A percentile compares a stretch with the other conserved stretches of the same genome.
Conservation (phyloP, 306 rosid species). For the Carpinus fangiana region DNA sequence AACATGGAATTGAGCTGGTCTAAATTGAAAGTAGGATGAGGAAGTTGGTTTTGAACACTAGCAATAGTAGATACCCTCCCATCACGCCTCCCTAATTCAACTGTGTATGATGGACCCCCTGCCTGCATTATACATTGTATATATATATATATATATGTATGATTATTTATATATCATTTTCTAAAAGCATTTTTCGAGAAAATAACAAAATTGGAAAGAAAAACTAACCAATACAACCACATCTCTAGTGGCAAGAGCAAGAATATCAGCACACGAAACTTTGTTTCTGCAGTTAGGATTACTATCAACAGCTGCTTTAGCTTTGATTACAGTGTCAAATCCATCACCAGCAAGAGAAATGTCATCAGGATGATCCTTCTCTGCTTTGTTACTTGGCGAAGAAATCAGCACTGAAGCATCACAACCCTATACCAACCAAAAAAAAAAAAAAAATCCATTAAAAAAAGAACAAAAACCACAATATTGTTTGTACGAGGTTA, state of each 20-base stretch:
- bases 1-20: constrained; percentile 36
- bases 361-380: constrained; percentile 48
- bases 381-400: constrained; percentile 33
- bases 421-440: constrained; percentile 31
- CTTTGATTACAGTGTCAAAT: constrained; percentile 47
- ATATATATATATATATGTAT: too few relatives aligned
- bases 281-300: constrained; percentile 37
- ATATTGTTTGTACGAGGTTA: too few relatives aligned
- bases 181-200: neutral
- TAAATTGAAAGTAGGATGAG: constrained; percentile 31
- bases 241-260: constrained; percentile 48
- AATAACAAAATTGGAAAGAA: neutral
- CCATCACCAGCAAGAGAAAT: constrained; percentile 49
- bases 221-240: constrained; percentile 30
- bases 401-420: constrained; percentile 41
- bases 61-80: constrained; percentile 31
- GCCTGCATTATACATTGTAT: constrained; percentile 6
- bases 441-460: neutral
- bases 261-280: constrained; percentile 49
- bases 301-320: constrained; percentile 41
- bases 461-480: too few relatives aligned
- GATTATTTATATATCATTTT: too few relatives aligned
- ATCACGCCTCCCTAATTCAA: constrained; percentile 46
- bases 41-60: constrained; percentile 41
- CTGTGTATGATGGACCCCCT: constrained; percentile 38